Base-by-base conservation (phyloP, 257 asterid genomes). In the Catharanthus roseus region DNA sequence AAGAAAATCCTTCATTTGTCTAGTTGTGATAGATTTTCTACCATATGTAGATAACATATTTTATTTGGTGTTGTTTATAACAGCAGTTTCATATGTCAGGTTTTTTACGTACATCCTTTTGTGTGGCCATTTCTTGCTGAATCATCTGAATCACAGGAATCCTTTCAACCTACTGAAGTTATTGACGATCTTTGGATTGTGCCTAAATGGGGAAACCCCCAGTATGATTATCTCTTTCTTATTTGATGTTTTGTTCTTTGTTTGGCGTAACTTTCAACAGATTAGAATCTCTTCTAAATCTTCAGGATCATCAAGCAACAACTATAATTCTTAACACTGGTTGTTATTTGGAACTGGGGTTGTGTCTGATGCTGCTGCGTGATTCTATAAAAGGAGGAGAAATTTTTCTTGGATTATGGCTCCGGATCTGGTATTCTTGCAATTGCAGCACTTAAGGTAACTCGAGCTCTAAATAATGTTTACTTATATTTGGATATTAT, bases 391-490 rank as follows among this genome's bases (percentile, higher is more conserved):
- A 82, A 81, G 97, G 96, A 74, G 99, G 96, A 67, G 93, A 91
- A n/a, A 78, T 7, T 33, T 77, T 91, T 93, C 79, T 89, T 93
- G 75, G 99, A 93, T 75, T 93, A 91, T 74, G 99, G 96, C 74
- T 91, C 99, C 10, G 97, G 99, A 39, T 88, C 96, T 1, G 99
- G 97, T 44, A 87, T 93, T 77, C 97, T 93, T 67, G 91, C 97
- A 50, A 88, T 93, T 66, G 96, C 99, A 34, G 96, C 96, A 62
- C 82, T 93, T 21, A 91, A 85, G 98, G 98, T 93, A 77, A 77
- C 67, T 10, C 6, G 44, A 4, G 16, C 31, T 41, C 11, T 2
- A 3, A 50, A 1, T 9, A 29, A 9, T 51, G 31, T 28, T 10
- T 24, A 34, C 57, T 16, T 19, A 3, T 54, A 21, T 33, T 19